These are phyloP conservation scores for Euphrasia confusa DNA, from an alignment of 257 asterid species.

Conservation along the genomic window DNA sequence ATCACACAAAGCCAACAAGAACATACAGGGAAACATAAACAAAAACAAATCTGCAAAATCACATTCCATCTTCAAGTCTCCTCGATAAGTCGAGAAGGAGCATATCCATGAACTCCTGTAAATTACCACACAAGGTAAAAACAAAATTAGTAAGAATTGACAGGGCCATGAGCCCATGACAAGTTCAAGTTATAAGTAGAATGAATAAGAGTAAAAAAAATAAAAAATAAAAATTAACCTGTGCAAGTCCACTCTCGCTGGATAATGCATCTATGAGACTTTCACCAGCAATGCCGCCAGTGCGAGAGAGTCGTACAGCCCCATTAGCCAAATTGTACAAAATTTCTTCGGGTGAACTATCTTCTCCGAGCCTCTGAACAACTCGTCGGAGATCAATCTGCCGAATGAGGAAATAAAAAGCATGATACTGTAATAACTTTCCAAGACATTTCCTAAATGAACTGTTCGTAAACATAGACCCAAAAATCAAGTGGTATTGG, in stretches of 20 bases:
- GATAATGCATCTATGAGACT: slow-evolving; percentile 38
- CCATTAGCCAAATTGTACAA: slow-evolving; percentile 42
- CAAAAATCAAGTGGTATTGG: not conserved
- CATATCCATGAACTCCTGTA: slow-evolving; percentile 68
- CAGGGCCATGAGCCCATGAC: not conserved
- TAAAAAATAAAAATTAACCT: slow-evolving; percentile 26
- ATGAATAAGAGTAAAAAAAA: slow-evolving; percentile 3
- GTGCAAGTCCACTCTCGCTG: slow-evolving; percentile 39
- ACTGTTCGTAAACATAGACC: too few relatives aligned
- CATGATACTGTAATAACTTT: not conserved
- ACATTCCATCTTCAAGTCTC: slow-evolving; percentile 38
- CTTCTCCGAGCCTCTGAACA: slow-evolving; percentile 43
- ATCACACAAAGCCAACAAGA: not conserved
- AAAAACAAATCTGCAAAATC: slow-evolving; percentile 17
- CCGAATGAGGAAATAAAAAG: not conserved
- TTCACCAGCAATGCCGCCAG: slow-evolving; percentile 20
- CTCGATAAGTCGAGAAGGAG: slow-evolving; percentile 40
- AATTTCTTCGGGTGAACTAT: slow-evolving; percentile 40
- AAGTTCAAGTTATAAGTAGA: not conserved
- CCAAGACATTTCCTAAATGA: too few relatives aligned
- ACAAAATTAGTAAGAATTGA: not conserved
- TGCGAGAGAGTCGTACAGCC: slow-evolving; percentile 27
- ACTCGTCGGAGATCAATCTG: slow-evolving; percentile 43
- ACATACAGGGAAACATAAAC: not conserved
- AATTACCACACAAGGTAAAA: not conserved